Percentiles rank a stretch among this genome's conserved stretches.
phyloP scores from a whole-genome alignment of 2,329 filamentous ascomycete genomes.

The Xylariaceae sp. region DNA sequence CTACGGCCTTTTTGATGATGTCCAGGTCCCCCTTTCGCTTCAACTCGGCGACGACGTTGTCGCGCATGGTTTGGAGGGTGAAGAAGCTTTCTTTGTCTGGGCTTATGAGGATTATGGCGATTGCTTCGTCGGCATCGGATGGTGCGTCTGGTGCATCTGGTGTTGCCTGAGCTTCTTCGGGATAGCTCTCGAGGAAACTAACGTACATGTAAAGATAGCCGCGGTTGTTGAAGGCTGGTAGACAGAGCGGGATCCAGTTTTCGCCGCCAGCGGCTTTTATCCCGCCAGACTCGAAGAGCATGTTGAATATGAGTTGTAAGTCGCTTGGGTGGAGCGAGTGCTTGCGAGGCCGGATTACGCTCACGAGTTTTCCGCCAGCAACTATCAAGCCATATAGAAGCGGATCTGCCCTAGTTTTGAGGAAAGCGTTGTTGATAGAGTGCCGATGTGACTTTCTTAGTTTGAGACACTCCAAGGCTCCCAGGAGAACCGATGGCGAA shows the following conservation, averaged over 20 bases:
- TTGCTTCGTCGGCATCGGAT: conserved; percentile 63
- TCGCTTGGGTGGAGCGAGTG: conserved; percentile 95
- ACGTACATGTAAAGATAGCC: conserved; percentile 99
- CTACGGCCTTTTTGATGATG: conserved; percentile 66
- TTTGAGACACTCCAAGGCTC: conserved; percentile 88
- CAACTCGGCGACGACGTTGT: conserved; percentile 61
- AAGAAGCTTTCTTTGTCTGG: conserved; percentile 92
- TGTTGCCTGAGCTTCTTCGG: conserved; percentile 38
- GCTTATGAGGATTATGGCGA: conserved; percentile 91
- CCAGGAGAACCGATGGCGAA: conserved; percentile 81
- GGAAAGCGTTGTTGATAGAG: conserved; percentile 77
- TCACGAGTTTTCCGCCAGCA: conserved; percentile 86
- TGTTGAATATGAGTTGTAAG: conserved; percentile 95
- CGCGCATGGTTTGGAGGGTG: conserved; percentile 69
- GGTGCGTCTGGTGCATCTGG: conserved; percentile 39
- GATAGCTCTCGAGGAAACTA: conserved; percentile 72
- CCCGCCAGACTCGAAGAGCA: conserved; percentile 93
- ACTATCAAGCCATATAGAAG: conserved; percentile 91
- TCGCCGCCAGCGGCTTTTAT: conserved; percentile 88
- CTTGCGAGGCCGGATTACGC: conserved; percentile 87
- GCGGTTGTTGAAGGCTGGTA: conserved; percentile 94
- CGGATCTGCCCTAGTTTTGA: conserved; percentile 70
- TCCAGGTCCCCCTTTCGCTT: conserved; percentile 69
- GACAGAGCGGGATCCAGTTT: conserved; percentile 93
- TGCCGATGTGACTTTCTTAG: conserved; percentile 82